Base-by-base conservation (phyloP, 2,329 filamentous ascomycete species). In the Talaromyces sp. region DNA sequence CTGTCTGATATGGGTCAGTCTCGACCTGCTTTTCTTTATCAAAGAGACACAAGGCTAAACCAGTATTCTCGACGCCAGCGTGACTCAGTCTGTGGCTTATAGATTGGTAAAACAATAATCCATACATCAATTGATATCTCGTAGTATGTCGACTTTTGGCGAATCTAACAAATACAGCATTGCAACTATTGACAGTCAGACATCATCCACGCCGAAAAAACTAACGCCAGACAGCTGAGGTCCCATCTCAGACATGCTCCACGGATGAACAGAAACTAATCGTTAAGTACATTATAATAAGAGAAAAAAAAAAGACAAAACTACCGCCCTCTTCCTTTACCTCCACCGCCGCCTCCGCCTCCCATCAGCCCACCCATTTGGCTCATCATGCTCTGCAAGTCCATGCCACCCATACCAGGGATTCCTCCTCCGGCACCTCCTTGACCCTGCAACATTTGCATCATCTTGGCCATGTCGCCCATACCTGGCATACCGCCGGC, bases 391-490 rank as follows among this genome's bases (percentile, higher is more conserved):
- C 89, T 88, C 77, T 88, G 85, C 62, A 89, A 84, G 30, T 88
- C 87, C 65, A 82, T 82, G 2, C 79, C 79, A 7, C 78, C 79
- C 25, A 82, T 67, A 54, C 80, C 78, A 1, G 88, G 88, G 81
- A 93, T 87, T 0, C 84, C 85, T 1, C 85, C 88, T 1, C 83
- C 85, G 27, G 86, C 88, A 5, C 86, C 87, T 1, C 87, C 88
- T 19, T 87, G 87, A 4, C 89, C 89, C 57, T 96, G 83, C 87
- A 96, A 92, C 83, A 93, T 93, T 87, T 96, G 96, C 67, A 97
- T 84, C 90, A 96, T 96, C 82, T 95, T 93, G 85, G 96, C 93
- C 78, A 98, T 84, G 61, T 88, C 88, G 33, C 86, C 86, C 84
- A 97, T 89, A 15, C 78, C 80, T 27, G 79, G 80, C 42, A 83